Conservation (phyloP, 2,329 filamentous ascomycete genomes). For the Aspergillus felis region DNA sequence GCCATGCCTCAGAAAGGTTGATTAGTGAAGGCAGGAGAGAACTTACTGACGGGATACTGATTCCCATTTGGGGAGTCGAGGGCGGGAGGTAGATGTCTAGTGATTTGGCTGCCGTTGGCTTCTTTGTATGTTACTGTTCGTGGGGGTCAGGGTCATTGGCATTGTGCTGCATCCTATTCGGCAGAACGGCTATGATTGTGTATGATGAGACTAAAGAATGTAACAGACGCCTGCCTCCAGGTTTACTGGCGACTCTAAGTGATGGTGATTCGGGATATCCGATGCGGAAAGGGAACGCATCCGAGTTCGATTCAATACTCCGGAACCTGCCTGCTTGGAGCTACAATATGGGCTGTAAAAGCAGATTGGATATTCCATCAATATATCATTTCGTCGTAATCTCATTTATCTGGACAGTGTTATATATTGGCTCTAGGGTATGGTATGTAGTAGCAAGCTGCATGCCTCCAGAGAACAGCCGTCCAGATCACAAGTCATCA, state of each 20-base stretch:
- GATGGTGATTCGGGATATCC: neutral
- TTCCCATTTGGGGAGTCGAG: neutral
- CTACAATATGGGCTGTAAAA: neutral
- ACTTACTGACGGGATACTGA: slow-evolving; percentile 21
- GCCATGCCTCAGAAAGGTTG: neutral
- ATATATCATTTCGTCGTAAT: neutral
- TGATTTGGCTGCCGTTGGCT: slow-evolving; percentile 18
- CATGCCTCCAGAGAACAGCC: neutral
- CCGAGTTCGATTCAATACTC: neutral
- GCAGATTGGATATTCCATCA: neutral
- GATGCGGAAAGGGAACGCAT: neutral
- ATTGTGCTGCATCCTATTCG: neutral
- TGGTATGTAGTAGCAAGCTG: neutral
- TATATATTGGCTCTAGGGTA: neutral
- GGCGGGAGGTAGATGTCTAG: slow-evolving; percentile 25
- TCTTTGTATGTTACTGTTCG: slow-evolving; percentile 22
- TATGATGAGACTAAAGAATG: too few species aligned
- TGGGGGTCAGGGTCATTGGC: slow-evolving; percentile 12
- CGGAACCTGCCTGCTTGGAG: too few species aligned
- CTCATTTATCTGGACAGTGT: neutral
- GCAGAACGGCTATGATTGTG: too few species aligned
- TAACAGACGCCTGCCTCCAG: too few species aligned
- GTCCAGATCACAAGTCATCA: neutral
- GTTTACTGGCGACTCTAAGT: neutral
- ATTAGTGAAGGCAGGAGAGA: neutral